These are phyloP conservation scores for Metarhizium anisopliae DNA, from an alignment of 2,329 filamentous ascomycete genomes.

Conservation along the genomic window DNA sequence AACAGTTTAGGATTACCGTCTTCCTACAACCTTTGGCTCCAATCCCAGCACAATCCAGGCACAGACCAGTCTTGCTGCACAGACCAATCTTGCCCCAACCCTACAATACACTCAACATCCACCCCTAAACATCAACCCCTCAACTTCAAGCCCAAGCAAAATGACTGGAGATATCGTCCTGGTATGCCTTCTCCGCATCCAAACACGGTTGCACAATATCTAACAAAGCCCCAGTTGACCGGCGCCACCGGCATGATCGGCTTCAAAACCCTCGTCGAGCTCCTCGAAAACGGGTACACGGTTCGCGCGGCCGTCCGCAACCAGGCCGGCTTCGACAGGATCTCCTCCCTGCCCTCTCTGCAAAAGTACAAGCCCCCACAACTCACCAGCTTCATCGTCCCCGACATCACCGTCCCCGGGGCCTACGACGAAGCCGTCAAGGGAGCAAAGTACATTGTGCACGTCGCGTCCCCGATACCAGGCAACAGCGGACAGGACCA, in stretches of 20 bases:
- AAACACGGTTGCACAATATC: not conserved
- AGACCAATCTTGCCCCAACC: not conserved
- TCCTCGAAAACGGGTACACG: slow-evolving; percentile 16
- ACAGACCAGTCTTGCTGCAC: not conserved
- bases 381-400: slow-evolving; percentile 22
- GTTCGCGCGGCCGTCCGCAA: slow-evolving; percentile 21
- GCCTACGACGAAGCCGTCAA: slow-evolving; percentile 32
- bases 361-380: slow-evolving; percentile 6
- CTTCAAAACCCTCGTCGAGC: slow-evolving; percentile 16
- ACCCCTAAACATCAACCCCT: not conserved
- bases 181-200: not conserved
- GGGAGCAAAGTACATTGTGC: slow-evolving; percentile 29
- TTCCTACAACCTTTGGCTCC: too few relatives aligned
- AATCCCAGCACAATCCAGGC: too few relatives aligned
- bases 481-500: not conserved
- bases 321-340: slow-evolving; percentile 8
- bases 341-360: slow-evolving; percentile 3
- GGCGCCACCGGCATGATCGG: slow-evolving; percentile 22
- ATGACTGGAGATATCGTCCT: slow-evolving; percentile 1
- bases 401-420: slow-evolving; percentile 24
- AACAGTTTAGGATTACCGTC: not conserved
- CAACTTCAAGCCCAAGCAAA: not conserved
- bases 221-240: slow-evolving; percentile 11
- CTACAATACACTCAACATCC: not conserved
- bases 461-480: slow-evolving; percentile 6